Evolutionary conservation across 345 rosid species (phyloP).

Genomic region (Boechera stricta): DNA sequence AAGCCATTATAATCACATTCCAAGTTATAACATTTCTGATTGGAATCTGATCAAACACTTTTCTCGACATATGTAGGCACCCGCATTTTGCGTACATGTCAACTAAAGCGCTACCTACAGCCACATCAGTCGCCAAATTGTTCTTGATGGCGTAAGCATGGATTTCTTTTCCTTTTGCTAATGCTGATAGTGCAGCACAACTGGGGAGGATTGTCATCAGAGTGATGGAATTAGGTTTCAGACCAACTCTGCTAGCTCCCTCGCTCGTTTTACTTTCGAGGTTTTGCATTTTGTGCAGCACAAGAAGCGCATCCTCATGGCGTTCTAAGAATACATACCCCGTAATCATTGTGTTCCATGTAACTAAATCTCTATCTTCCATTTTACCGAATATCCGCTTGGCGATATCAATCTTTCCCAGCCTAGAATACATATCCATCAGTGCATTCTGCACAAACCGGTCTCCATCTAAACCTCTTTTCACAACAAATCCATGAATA

Average conservation of each 20-base stretch:
- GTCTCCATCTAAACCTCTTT: constrained; percentile 65
- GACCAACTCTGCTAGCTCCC: constrained; percentile 39
- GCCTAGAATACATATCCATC: constrained; percentile 83
- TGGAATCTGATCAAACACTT: constrained; percentile 69
- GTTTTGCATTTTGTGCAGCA: constrained; percentile 71
- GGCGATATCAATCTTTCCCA: constrained; percentile 66
- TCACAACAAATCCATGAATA: constrained; percentile 75
- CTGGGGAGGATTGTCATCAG: constrained; percentile 86
- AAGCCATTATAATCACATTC: constrained; percentile 91
- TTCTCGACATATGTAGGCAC: constrained; percentile 61
- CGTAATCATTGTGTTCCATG: constrained; percentile 90
- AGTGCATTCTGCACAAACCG: constrained; percentile 85
- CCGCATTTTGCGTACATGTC: constrained; percentile 97
- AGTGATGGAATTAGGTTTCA: constrained; percentile 79
- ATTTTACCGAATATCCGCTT: constrained; percentile 61
- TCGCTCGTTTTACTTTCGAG: constrained; percentile 35
- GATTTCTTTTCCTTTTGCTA: constrained; percentile 85
- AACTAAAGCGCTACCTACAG: constrained; percentile 89
- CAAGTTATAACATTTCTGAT: constrained; percentile 73
- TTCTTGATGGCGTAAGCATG: constrained; percentile 86
- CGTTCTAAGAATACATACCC: constrained; percentile 66
- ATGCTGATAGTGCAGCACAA: constrained; percentile 76
- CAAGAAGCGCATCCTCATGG: constrained; percentile 63
- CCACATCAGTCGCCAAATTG: constrained; percentile 67
- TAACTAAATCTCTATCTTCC: constrained; percentile 72